Conservation (phyloP, 305 asterid genomes). For the Fraxinus baroniana region DNA sequence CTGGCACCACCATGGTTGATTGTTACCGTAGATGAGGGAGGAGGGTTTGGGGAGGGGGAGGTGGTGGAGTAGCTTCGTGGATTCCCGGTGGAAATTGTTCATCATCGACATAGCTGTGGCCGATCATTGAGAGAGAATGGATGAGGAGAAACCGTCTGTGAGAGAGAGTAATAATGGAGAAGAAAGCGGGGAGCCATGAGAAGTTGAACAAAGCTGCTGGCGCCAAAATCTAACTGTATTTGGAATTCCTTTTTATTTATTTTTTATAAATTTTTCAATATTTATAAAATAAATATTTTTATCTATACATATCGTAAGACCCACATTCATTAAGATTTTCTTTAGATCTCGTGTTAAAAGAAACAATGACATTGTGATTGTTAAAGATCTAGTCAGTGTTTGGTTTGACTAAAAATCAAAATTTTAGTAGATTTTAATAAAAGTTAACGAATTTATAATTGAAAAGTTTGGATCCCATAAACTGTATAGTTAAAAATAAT, state of each 20-base stretch:
- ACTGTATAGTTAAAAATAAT: no score
- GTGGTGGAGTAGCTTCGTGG: conserved; percentile 38
- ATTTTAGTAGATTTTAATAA: no score
- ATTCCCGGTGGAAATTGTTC: conserved; percentile 23
- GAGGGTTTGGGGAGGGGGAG: conserved; percentile 26
- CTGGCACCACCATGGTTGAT: conserved; percentile 58
- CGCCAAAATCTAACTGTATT: background rate
- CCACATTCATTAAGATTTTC: background rate
- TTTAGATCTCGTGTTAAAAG: background rate
- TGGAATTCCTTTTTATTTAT: background rate
- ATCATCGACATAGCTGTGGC: conserved; percentile 11
- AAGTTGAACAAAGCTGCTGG: background rate
- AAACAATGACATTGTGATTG: background rate
- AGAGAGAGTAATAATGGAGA: conserved; percentile 17
- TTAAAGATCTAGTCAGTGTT: background rate
- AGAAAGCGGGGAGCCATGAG: conserved; percentile 29
- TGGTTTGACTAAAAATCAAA: no score
- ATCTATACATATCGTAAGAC: background rate
- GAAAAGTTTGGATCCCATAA: no score
- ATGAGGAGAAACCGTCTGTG: background rate
- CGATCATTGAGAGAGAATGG: background rate
- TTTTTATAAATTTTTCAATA: background rate
- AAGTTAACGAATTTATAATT: no score
- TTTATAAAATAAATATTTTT: background rate
- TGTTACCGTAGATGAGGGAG: conserved; percentile 41